These are phyloP conservation scores for Fusarium concolor DNA, from an alignment of 2,329 filamentous ascomycete genomes.

Conservation along the genomic window DNA sequence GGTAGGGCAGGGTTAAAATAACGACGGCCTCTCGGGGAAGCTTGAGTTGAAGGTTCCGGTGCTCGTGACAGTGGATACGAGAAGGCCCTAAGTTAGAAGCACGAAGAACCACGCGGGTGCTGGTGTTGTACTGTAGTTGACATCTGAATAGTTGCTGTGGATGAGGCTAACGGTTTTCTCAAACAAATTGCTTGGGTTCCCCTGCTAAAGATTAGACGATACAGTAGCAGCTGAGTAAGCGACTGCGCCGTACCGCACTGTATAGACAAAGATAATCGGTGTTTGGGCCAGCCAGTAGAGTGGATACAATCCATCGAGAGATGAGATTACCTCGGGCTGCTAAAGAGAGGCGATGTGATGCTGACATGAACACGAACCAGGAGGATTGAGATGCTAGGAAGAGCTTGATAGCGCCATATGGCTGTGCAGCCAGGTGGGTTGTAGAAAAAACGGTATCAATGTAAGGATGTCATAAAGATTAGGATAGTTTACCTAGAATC, in stretches of 20 bases:
- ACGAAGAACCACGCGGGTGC: constrained; percentile 19
- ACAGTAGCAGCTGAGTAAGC: constrained; percentile 31
- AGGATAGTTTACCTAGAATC: no score
- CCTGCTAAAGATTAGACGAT: constrained; percentile 32
- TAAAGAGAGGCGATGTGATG: constrained; percentile 19
- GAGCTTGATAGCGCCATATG: constrained; percentile 3
- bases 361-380: constrained; percentile 13
- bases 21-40: constrained; percentile 17
- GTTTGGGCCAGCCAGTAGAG: neutral
- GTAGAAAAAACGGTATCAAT: no score
- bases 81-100: constrained; percentile 24
- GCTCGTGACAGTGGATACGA: constrained; percentile 36
- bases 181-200: constrained; percentile 39
- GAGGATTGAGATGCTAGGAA: constrained; percentile 33
- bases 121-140: constrained; percentile 10
- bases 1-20: constrained; percentile 37
- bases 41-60: constrained; percentile 17
- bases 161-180: constrained; percentile 31
- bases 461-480: no score
- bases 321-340: constrained; percentile 21
- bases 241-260: constrained; percentile 2
- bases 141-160: constrained; percentile 22
- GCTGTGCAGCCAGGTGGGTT: constrained; percentile 5
- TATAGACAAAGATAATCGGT: constrained; percentile 7
- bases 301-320: constrained; percentile 20